Base-by-base conservation (phyloP, 2,329 filamentous ascomycete species). In the Aspergillus caelatus region DNA sequence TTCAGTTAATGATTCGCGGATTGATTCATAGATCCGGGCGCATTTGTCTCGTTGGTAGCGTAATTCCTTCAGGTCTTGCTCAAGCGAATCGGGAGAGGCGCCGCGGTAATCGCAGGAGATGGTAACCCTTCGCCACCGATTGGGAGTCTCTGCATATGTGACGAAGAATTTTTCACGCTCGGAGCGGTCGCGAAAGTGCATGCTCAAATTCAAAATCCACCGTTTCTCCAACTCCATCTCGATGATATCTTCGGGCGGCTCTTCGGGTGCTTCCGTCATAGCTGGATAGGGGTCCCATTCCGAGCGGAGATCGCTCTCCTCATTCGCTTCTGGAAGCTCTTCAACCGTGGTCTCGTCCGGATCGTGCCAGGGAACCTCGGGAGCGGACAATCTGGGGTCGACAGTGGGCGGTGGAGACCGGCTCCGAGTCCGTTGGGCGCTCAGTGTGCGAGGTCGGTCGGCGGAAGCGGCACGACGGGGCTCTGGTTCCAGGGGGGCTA, bases 81-180 rank as follows among this genome's bases (percentile, higher is more conserved):
- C 95, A 10, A 99, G 84, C 0, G 94, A 98, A 67, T 91, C 90
- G 1, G 87, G 85, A 1, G 90, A 89, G 5, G 93, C 90, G 73
- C 91, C 83, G 63, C 93, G 89, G 78, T 98, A 99, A 79, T 99
- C 95, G 70, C 96, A 88, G 0, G 95, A 97, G 34, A 99, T 89
- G 3, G 95, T 98, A 57, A 99, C 91, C 57, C 94, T 86, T 61
- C 93, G 88, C 92, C 94, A 97, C 65, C 88, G 83, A 66, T 87
- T 90, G 5, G 92, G 89, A 55, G 86, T 86, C 76, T 96, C 91
- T 55, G 93, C 92, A 76, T 92, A 99, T 0, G 95, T 98, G 67
- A 99, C 89, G 77, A 98, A 99, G 82, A 98, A 98, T 77, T 99
- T 99, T 78, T 99, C 95, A 50, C 94, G 87, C 71, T 92, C 91